Conservation (phyloP, 1,284 basidiomycete genomes). For the Rhizoctonia solani region DNA sequence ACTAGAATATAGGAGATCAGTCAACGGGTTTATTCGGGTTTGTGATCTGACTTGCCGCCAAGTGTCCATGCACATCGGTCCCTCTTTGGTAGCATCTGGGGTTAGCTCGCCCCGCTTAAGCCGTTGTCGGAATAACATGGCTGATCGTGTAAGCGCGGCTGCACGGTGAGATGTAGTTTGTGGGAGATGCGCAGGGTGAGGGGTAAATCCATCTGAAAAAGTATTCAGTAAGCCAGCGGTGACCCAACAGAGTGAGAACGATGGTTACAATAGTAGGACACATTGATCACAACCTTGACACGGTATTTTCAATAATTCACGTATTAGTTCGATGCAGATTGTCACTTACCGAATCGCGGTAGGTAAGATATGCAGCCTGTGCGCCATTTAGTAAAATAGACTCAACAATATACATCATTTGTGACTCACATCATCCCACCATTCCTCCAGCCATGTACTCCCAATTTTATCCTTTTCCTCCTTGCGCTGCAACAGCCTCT, state of each 20-base stretch:
- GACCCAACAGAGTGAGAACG: neutral
- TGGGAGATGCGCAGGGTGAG: slow-evolving; percentile 62
- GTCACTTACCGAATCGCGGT: slow-evolving; percentile 66
- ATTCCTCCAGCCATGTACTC: slow-evolving; percentile 75
- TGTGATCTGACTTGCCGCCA: slow-evolving; percentile 62
- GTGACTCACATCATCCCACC: slow-evolving; percentile 69
- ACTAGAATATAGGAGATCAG: slow-evolving; percentile 45
- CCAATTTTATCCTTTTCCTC: slow-evolving; percentile 50
- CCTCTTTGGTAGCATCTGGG: slow-evolving; percentile 75
- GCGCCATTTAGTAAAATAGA: neutral
- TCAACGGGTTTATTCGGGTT: neutral
- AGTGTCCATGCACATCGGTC: slow-evolving; percentile 84
- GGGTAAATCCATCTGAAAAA: slow-evolving; percentile 70
- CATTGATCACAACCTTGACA: slow-evolving; percentile 73
- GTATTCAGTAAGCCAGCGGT: neutral
- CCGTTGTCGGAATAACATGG: slow-evolving; percentile 71
- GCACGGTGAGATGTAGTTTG: slow-evolving; percentile 69
- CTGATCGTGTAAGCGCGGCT: slow-evolving; percentile 69
- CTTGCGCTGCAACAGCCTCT: slow-evolving; percentile 54
- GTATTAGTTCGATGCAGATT: neutral
- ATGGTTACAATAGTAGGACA: slow-evolving; percentile 75
- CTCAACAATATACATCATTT: neutral
- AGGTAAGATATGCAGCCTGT: slow-evolving; percentile 62
- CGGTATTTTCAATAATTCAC: neutral
- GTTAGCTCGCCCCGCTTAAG: slow-evolving; percentile 67